Conservation (phyloP, 2,329 filamentous ascomycete genomes). For the Thermochaetoides dissita region DNA sequence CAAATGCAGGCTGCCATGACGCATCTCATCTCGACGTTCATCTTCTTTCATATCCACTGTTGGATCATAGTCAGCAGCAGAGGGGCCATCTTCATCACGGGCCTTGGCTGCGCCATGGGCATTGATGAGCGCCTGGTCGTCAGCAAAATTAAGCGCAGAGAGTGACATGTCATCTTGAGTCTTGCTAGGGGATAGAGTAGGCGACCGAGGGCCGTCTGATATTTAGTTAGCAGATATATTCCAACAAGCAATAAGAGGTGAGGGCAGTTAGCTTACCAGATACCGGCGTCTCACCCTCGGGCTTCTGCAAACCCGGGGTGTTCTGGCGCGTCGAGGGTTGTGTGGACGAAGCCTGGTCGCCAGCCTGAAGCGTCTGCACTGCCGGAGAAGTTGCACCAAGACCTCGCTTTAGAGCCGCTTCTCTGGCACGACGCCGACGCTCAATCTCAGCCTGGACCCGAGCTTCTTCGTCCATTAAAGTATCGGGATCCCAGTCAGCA, state of each 20-base stretch:
- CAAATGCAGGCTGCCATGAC: slow-evolving; percentile 40
- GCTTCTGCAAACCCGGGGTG: slow-evolving; percentile 24
- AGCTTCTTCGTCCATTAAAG: slow-evolving; percentile 52
- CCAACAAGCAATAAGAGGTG: not conserved
- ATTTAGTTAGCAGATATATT: slow-evolving; percentile 1
- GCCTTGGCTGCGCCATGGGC: slow-evolving; percentile 30
- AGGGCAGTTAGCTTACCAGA: slow-evolving; percentile 27
- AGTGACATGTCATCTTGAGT: slow-evolving; percentile 38
- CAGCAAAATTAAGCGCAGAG: slow-evolving; percentile 46
- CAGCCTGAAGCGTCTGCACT: slow-evolving; percentile 59
- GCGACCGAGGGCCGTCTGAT: slow-evolving; percentile 18
- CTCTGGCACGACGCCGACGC: slow-evolving; percentile 67
- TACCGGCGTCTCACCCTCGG: slow-evolving; percentile 28
- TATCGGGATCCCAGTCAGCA: slow-evolving; percentile 36
- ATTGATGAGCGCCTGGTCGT: slow-evolving; percentile 56
- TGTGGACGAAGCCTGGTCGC: slow-evolving; percentile 45
- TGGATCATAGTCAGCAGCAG: slow-evolving; percentile 87
- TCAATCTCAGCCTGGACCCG: slow-evolving; percentile 58
- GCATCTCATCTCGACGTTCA: slow-evolving; percentile 52
- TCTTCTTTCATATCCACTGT: slow-evolving; percentile 81
- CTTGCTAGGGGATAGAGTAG: slow-evolving; percentile 25
- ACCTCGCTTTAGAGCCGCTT: slow-evolving; percentile 67
- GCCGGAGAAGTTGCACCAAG: slow-evolving; percentile 61
- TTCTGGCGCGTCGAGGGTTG: slow-evolving; percentile 32
- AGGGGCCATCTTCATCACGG: slow-evolving; percentile 55